Base-by-base conservation (phyloP, 73 alveolate species). In the Diophrys sp. region DNA sequence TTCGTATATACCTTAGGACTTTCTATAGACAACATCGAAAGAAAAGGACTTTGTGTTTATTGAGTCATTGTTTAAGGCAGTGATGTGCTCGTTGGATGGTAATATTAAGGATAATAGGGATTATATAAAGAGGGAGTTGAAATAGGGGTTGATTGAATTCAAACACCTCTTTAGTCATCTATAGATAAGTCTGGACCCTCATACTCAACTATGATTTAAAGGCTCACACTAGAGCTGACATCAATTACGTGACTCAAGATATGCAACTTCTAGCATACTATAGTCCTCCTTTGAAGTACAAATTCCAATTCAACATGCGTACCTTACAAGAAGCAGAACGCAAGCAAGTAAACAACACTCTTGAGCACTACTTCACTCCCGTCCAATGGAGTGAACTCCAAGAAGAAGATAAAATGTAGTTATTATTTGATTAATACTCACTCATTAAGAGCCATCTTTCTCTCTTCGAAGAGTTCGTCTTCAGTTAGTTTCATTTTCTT, bases 381-480 rank as follows among this genome's bases (percentile, higher is more conserved):
- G 62, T 44, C 18, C 62, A 44, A 44, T 44, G 62, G 62, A 5
- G 18, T 11, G 5, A 44, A 44, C n/a, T 44, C n/a, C 5, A 11
- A 5, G n/a, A 5, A 11, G 62, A 44, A 44, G 62, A 44, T 44
- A 44, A 44, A 44, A 44, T 44, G 62, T 44, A 44, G 5, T 44
- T 44, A 44, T 44, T 11, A 44, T 11, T 44, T 18, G 18, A 44
- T 44, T 44, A 44, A 44, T 44, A 44, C 62, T 44, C 62, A 11
- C 18, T 11, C 62, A 44, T 62, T 62, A 11, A 82, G 76, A 18
- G 85, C 90, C 85, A 82, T 82, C 56, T 71, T 73, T 73, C 82
- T 85, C 71, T 85, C 93, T 27, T 85, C 93, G n/a, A 66, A 68
- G 71, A 85, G 78, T 72, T 85, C 93, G 67, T 54, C 53, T 54